Base-by-base conservation (phyloP, 2,329 filamentous ascomycete genomes). In the Arthrobotrys musiformis region DNA sequence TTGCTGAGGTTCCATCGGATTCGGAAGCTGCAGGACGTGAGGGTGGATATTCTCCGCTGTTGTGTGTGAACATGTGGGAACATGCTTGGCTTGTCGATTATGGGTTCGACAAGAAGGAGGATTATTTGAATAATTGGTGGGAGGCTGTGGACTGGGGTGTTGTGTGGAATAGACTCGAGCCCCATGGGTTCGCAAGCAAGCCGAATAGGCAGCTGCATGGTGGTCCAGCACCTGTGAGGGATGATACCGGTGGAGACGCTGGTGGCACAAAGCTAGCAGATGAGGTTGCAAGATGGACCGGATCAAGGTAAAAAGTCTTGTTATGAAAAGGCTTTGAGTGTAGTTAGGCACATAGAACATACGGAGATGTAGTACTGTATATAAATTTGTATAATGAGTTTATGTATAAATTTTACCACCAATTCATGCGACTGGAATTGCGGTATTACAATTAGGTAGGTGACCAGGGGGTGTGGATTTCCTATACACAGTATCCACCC, bases 11-110 rank as follows among this genome's bases (percentile, higher is more conserved):
- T 44, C 75, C 78, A 26, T 79, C 52, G 24, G 80, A 79, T 56
- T 82, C 82, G 13, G 84, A 83, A 68, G 83, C 87, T 74, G 87
- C 89, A 4, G 90, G 91, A 1, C 91, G 91, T 42, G 90, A 90
- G 72, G 87, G 89, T 79, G 87, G 91, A 58, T 84, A 94, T 35
- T 86, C 89, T 70, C 94, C 94, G 11, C 86, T 98, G 77, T 86
- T 99, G 81, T 97, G 94, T 83, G 88, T 98, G 75, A 98, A 93
- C 85, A 97, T 93, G 4, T 99, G 95, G 95, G 91, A 98, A 86
- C 95, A 98, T 84, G 90, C 91, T 7, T 99, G 92, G 89, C 85
- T 98, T 83, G 88, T 89, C 68, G 93, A 98, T 83, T 97, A 92
- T 84, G 91, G 91, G 4, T 83, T 90, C 69, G 87, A 86, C 50